Evolutionary conservation across 495 filamentous ascomycete genomes (phyloP).

Genomic region (Trichocladium uniseriatum): DNA sequence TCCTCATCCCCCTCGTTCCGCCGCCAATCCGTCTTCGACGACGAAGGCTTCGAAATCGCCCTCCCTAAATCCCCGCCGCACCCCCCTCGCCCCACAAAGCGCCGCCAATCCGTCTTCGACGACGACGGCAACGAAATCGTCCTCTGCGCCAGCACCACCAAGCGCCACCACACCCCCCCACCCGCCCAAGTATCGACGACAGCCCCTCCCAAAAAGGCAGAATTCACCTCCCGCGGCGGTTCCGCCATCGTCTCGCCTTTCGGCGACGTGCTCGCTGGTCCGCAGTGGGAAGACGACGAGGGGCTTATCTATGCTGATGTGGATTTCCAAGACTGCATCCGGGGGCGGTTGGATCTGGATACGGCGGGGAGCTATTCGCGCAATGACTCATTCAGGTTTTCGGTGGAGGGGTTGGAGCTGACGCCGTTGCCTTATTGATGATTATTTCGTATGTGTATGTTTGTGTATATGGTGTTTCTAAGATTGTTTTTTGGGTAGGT

Average conservation of each 20-base stretch:
- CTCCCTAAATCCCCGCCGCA: slow-evolving; percentile 12
- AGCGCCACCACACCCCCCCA: neutral
- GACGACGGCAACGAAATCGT: slow-evolving; percentile 42
- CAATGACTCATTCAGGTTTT: slow-evolving; percentile 72
- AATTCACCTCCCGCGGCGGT: slow-evolving; percentile 60
- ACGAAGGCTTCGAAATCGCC: slow-evolving; percentile 37
- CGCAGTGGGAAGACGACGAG: slow-evolving; percentile 70
- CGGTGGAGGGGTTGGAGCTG: slow-evolving; percentile 63
- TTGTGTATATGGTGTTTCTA: no score
- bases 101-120: slow-evolving; percentile 32
- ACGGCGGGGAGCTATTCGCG: slow-evolving; percentile 70
- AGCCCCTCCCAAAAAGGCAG: slow-evolving; percentile 10
- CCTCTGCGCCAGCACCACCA: slow-evolving; percentile 13
- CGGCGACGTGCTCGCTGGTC: slow-evolving; percentile 68
- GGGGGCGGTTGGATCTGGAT: slow-evolving; percentile 53
- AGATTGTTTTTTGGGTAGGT: no score
- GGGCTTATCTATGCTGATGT: slow-evolving; percentile 40
- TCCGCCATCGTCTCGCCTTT: slow-evolving; percentile 73
- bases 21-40: slow-evolving; percentile 31
- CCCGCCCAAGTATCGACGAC: slow-evolving; percentile 5
- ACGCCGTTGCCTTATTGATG: slow-evolving; percentile 54
- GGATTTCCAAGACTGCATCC: slow-evolving; percentile 44
- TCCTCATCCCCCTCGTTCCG: neutral
- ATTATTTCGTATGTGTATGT: no score
- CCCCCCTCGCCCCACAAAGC: neutral